Percentiles rank a stretch among this genome's conserved stretches.
Evolutionary conservation across 2,329 filamentous ascomycete species (phyloP).

Genomic region (Colletotrichum acutatum): DNA sequence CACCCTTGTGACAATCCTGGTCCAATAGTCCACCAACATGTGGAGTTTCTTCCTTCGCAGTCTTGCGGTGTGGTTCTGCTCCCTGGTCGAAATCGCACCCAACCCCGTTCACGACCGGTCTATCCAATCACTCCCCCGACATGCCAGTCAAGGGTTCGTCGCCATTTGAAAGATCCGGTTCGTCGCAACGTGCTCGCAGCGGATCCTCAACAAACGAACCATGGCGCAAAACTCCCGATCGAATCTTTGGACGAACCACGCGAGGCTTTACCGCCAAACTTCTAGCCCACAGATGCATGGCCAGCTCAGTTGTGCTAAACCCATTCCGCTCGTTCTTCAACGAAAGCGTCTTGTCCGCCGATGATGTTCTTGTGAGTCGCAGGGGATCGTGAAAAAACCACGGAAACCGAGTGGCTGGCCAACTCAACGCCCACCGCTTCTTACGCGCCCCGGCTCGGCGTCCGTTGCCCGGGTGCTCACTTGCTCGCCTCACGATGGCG

Average conservation of each 20-base stretch:
- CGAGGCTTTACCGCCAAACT: slow-evolving; percentile 28
- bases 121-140: slow-evolving; percentile 22
- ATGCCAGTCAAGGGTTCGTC: not conserved
- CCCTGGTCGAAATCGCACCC: slow-evolving; percentile 7
- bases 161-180: slow-evolving; percentile 22
- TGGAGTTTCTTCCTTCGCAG: slow-evolving; percentile 15
- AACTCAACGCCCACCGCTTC: slow-evolving; percentile 22
- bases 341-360: slow-evolving; percentile 13
- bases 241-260: slow-evolving; percentile 18
- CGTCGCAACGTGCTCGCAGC: not conserved
- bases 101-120: not conserved
- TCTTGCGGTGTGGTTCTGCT: slow-evolving; percentile 28
- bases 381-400: slow-evolving; percentile 4
- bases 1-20: slow-evolving; percentile 9
- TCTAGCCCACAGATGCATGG: slow-evolving; percentile 18
- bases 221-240: slow-evolving; percentile 7
- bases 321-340: slow-evolving; percentile 8
- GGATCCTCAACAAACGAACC: slow-evolving; percentile 23
- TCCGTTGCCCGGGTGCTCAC: slow-evolving; percentile 24
- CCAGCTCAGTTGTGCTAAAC: slow-evolving; percentile 20
- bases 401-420: slow-evolving; percentile 22
- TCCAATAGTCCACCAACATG: not conserved
- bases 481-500: not conserved
- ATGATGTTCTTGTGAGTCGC: not conserved
- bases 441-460: not conserved